Evolutionary conservation across 306 rosid species (phyloP).

Genomic region (Parietaria judaica): DNA sequence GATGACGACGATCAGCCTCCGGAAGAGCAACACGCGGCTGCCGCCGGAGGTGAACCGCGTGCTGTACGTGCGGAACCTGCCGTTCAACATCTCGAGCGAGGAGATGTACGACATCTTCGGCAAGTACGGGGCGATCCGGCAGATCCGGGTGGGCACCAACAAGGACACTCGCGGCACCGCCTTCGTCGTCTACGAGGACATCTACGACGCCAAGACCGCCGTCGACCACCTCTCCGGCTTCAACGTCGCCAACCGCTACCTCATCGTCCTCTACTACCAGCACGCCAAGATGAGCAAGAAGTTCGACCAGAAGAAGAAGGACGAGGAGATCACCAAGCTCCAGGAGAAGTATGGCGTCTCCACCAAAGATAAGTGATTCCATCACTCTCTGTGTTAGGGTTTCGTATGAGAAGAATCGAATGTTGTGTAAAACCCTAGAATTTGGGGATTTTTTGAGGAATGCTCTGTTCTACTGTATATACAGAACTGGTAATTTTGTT

Average conservation of each 20-base stretch:
- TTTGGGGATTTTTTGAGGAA: neutral
- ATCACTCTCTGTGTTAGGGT: neutral
- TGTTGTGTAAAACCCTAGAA: neutral
- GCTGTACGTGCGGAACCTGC: conserved; percentile 78
- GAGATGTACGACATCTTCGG: conserved; percentile 99
- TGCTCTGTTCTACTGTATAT: no score
- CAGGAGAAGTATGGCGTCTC: conserved; percentile 90
- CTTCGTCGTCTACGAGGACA: conserved; percentile 93
- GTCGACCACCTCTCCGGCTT: conserved; percentile 95
- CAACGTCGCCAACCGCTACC: conserved; percentile 87
- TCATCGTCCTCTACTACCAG: conserved; percentile 86
- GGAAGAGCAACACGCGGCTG: conserved; percentile 81
- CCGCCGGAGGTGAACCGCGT: conserved; percentile 98
- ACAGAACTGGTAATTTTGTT: neutral
- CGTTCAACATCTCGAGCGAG: conserved; percentile 92
- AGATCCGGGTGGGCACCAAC: conserved; percentile 82
- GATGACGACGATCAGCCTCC: conserved; percentile 81
- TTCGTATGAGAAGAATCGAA: no score
- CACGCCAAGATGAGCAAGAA: conserved; percentile 97
- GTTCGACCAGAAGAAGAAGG: conserved; percentile 89
- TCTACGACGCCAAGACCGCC: conserved; percentile 96
- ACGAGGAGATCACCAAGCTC: conserved; percentile 74
- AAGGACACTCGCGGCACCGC: conserved; percentile 98
- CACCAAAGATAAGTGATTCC: conserved; percentile 67
- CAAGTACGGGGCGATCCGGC: conserved; percentile 93